Base-by-base conservation (phyloP, 2,329 filamentous ascomycete genomes). In the Penicillium sp. region DNA sequence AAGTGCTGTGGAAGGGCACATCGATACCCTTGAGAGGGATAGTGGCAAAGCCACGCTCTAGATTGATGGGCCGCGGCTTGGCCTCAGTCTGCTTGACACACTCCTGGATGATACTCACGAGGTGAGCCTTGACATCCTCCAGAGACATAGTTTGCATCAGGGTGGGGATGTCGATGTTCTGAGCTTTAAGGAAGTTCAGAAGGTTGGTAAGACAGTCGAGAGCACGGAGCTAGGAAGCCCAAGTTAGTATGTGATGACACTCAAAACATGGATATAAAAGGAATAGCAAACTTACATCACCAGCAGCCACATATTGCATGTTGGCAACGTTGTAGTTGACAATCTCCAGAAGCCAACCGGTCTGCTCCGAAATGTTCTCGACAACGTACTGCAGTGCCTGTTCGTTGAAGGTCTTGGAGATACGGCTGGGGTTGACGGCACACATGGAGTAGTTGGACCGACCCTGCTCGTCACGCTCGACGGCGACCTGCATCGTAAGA, bases 361-460 rank as follows among this genome's bases (percentile, higher is more conserved):
- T 97, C 70, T 89, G 86, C 71, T 96, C 91, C 0, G 91, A 80
- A 63, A 98, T 93, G 75, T 89, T 95, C 79, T 89, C 89, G 23
- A 97, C 92, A 32, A 98, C 90, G 67, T 95, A 98, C 69, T 95
- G 91, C 57, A 98, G 80, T 37, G 93, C 93, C 70, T 93, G 88
- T 75, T 98, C 93, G 75, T 95, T 96, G 81, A 98, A 98, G 1
- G 90, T 96, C 81, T 95, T 95, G 66, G 89, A 95, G 72, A 98
- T 96, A 58, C 93, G 86, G 78, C 90, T 95, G 31, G 93, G 93
- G 78, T 98, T 98, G 73, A 98, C 92, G 49, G 93, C 93, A 72
- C 92, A 96, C 93, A 98, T 98, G 55, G 88, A 91, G 79, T 98
- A 98, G 80, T 97, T 97, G 61, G 91, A 96, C 49, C 93, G 88